Conservation (phyloP, 495 filamentous ascomycete genomes). For the Lasiosphaeria ovina region DNA sequence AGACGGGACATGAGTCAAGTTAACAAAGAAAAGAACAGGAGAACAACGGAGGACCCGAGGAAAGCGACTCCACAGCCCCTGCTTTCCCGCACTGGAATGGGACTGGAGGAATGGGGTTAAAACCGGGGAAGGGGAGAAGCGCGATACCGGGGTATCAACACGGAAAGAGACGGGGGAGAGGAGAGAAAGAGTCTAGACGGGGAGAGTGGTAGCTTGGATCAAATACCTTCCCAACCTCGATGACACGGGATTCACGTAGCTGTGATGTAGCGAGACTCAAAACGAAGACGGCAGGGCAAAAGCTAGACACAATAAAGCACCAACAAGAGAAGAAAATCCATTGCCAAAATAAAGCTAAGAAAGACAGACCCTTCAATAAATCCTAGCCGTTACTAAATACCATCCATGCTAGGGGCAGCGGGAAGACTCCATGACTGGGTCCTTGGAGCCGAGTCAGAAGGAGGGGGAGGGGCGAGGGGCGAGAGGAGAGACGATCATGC, state of each 20-base stretch:
- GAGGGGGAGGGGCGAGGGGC: conserved; percentile 3
- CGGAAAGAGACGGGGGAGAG: not conserved
- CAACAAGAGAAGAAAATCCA: no score
- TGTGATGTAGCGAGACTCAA: no score
- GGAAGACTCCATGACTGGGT: not conserved
- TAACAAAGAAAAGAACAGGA: not conserved
- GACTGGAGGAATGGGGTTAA: not conserved
- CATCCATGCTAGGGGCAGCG: no score
- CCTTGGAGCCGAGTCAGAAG: not conserved
- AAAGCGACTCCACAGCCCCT: conserved; percentile 1
- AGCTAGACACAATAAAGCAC: no score
- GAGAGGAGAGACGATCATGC: not conserved
- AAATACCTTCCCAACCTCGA: no score
- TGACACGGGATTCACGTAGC: no score
- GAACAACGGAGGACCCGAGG: not conserved
- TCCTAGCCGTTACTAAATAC: no score
- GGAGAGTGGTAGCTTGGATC: no score
- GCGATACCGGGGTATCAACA: not conserved
- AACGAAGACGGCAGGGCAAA: no score
- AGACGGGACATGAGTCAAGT: not conserved
- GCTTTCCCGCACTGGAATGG: conserved; percentile 1
- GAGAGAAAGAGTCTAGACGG: not conserved
- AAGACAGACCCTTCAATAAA: no score
- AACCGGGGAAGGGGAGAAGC: not conserved
- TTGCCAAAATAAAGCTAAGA: no score